Percentiles rank a stretch among this genome's conserved stretches.
Evolutionary conservation across 2,329 filamentous ascomycete species (phyloP).

Genomic region (Cytospora mali): DNA sequence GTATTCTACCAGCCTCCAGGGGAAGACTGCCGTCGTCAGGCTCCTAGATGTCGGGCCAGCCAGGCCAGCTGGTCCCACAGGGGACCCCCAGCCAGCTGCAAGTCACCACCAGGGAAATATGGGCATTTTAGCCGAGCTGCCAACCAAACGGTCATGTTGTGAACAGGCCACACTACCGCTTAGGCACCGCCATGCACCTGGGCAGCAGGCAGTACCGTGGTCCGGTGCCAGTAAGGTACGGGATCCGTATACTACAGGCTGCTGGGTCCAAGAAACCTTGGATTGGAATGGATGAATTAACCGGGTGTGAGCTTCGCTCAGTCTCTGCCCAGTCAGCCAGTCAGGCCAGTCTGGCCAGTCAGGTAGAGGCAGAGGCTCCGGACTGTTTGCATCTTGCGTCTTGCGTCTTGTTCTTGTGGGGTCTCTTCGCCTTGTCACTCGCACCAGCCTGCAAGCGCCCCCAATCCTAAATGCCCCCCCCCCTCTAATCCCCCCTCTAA

Average conservation of each 20-base stretch:
- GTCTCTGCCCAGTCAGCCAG: no score
- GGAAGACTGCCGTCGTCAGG: neutral
- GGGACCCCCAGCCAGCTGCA: conserved; percentile 21
- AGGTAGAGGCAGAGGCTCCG: no score
- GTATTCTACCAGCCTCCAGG: neutral
- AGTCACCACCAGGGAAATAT: conserved; percentile 21
- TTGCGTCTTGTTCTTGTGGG: no score
- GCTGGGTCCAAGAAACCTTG: no score
- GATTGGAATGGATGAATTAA: no score
- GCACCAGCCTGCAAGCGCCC: neutral
- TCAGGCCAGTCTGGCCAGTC: no score
- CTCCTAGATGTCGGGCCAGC: conserved; percentile 12
- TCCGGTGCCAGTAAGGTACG: neutral
- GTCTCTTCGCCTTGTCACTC: neutral
- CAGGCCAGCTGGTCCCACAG: conserved; percentile 12
- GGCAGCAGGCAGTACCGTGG: neutral
- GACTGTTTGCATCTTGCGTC: no score
- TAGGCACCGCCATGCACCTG: neutral
- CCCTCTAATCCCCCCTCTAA: no score
- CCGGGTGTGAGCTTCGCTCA: no score
- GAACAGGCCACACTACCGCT: conserved; percentile 12
- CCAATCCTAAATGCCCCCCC: no score
- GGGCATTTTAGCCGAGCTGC: conserved; percentile 16
- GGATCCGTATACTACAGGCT: no score
- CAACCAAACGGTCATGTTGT: conserved; percentile 1